Base-by-base conservation (phyloP, 2,329 filamentous ascomycete genomes). In the Sclerotinia minor region DNA sequence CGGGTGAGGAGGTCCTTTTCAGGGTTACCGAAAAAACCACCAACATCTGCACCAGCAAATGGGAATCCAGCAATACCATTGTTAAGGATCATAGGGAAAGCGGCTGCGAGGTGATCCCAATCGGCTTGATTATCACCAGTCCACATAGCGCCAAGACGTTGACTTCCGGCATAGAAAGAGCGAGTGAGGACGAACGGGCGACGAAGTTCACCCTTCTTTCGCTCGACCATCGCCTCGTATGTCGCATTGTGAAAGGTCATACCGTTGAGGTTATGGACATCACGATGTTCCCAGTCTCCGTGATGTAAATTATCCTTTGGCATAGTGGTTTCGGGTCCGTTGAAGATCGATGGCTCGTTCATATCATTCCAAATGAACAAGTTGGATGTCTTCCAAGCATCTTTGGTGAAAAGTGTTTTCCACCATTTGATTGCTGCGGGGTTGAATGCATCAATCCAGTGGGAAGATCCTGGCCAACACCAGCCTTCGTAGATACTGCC, bases 291-390 rank as follows among this genome's bases (percentile, higher is more conserved):
- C 95, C 95, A 99, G 76, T 90, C 87, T 64, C 87, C 94, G 75
- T 91, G 82, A 78, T 99, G 95, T 41, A 99, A 80, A 77, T 99
- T 99, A 82, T 99, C 95, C 80, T 97, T 97, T 70, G 95, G 95
- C 94, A 98, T 98, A 6, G 94, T 98, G 3, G 93, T 96, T 79
- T 99, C 95, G 0, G 95, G 95, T 0, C 95, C 95, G 78, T 98
- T 98, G 83, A 99, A 99, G 1, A 99, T 95, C 0, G 95, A 98
- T 0, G 95, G 95, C 81, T 99, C 95, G 77, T 97, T 98, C 95
- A 99, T 99, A 78, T 99, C 95, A 78, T 99, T 99, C 95, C 95
- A 99, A 75, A 99, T 87, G 79, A 92, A 97, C 0, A 92, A 89
- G 78, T 98, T 99, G 1, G 92, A 92, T 59, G 93, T 94, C 79